Evolutionary conservation across 2,329 filamentous ascomycete genomes (phyloP).

Genomic region (Neonectria ditissima): DNA sequence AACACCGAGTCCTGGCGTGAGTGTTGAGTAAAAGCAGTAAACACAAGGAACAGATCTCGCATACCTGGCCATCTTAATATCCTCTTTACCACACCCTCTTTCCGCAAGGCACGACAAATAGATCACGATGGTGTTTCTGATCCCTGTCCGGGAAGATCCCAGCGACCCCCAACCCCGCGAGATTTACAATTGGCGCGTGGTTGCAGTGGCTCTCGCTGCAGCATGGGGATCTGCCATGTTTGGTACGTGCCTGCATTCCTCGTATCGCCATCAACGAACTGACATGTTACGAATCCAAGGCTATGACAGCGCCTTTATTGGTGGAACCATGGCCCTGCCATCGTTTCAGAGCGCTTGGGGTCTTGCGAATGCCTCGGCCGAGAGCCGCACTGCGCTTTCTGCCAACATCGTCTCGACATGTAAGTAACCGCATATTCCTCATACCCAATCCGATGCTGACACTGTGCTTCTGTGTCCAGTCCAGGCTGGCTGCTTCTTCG

Average conservation of each 20-base stretch:
- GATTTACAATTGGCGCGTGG: slow-evolving; percentile 29
- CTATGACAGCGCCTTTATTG: slow-evolving; percentile 31
- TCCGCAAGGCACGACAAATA: neutral
- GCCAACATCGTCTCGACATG: slow-evolving; percentile 28
- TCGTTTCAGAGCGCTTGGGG: slow-evolving; percentile 26
- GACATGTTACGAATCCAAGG: neutral
- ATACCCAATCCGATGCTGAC: neutral
- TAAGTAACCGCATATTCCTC: neutral
- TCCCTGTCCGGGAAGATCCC: slow-evolving; percentile 26
- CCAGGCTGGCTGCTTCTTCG: slow-evolving; percentile 67
- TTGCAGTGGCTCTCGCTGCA: slow-evolving; percentile 20
- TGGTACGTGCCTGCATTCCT: slow-evolving; percentile 3
- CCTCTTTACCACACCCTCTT: neutral
- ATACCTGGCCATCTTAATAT: neutral
- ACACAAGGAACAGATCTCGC: neutral
- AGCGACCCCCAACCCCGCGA: slow-evolving; percentile 17
- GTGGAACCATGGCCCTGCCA: slow-evolving; percentile 23
- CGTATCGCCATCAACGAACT: neutral
- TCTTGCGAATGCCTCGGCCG: slow-evolving; percentile 9
- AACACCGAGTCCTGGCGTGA: neutral
- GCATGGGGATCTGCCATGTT: slow-evolving; percentile 29
- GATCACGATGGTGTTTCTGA: slow-evolving; percentile 20
- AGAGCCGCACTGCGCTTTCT: slow-evolving; percentile 11
- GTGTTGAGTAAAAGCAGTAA: neutral
- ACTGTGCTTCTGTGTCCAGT: neutral